A percentile compares a stretch with the other conserved stretches of the same genome.
Evolutionary conservation across 2,329 filamentous ascomycete genomes (phyloP).

Genomic region (Coniochaeta prunicola): DNA sequence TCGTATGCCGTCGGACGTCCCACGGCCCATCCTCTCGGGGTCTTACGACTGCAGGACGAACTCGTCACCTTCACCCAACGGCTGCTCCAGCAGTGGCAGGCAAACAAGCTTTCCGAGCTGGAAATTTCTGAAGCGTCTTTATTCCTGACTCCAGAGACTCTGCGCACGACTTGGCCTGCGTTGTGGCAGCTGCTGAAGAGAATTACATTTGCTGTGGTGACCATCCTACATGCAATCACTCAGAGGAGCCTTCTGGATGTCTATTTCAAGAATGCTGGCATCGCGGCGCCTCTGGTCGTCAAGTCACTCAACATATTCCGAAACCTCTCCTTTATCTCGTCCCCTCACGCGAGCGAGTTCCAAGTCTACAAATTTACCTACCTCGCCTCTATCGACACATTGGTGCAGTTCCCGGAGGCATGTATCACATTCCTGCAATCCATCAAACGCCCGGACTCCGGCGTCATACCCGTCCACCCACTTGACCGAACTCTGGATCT

Average conservation of each 20-base stretch:
- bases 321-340: constrained; percentile 75
- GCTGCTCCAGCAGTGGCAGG: constrained; percentile 65
- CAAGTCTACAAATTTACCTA: constrained; percentile 82
- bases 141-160: constrained; percentile 57
- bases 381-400: constrained; percentile 72
- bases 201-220: constrained; percentile 67
- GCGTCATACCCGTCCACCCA: constrained; percentile 53
- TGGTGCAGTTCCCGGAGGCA: constrained; percentile 62
- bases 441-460: constrained; percentile 42
- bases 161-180: constrained; percentile 58
- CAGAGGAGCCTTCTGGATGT: constrained; percentile 52
- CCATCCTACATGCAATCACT: constrained; percentile 67
- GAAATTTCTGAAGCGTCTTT: constrained; percentile 60
- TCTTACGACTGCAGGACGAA: constrained; percentile 40
- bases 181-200: constrained; percentile 72
- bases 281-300: constrained; percentile 58
- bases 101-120: constrained; percentile 65
- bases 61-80: constrained; percentile 60
- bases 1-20: constrained; percentile 55
- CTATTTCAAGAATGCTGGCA: constrained; percentile 31
- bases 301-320: constrained; percentile 68
- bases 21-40: constrained; percentile 7
- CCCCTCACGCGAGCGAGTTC: constrained; percentile 64
- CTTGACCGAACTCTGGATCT: constrained; percentile 70
- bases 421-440: constrained; percentile 60